phyloP scores from a whole-genome alignment of 768 basidiomycete species.

The Pleurotus ostreatus region DNA sequence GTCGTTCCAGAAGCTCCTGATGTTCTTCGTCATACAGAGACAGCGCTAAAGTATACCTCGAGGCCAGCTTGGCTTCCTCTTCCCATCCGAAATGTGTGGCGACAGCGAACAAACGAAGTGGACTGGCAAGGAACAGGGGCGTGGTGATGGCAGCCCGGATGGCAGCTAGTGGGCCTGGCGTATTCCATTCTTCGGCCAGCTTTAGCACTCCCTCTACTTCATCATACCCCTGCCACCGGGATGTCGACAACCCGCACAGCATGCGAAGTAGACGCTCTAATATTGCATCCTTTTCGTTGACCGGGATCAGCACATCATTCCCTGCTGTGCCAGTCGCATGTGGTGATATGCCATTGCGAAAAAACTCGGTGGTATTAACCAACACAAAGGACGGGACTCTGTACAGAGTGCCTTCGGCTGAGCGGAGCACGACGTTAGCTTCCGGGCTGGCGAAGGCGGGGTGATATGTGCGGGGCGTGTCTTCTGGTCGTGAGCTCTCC shows the following conservation, averaged over 20 bases:
- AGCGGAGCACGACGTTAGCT: constrained; percentile 33
- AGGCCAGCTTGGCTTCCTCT: constrained; percentile 38
- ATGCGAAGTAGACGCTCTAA: constrained; percentile 36
- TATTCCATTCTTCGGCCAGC: constrained; percentile 43
- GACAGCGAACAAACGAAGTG: constrained; percentile 45
- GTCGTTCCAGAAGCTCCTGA: constrained; percentile 25
- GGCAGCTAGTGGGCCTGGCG: constrained; percentile 38
- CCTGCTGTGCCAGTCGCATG: constrained; percentile 6
- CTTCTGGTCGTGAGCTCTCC: constrained; percentile 7
- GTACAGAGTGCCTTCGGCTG: constrained; percentile 47
- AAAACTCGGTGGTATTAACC: constrained; percentile 31
- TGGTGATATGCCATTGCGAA: constrained; percentile 24
- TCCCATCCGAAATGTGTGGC: constrained; percentile 41
- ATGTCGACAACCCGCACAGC: constrained; percentile 36
- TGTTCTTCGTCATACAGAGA: constrained; percentile 32
- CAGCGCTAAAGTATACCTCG: constrained; percentile 34
- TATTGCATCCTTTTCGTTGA: constrained; percentile 31
- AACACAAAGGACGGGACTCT: constrained; percentile 29
- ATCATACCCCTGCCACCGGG: constrained; percentile 35
- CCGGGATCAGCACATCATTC: constrained; percentile 13
- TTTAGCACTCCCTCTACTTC: constrained; percentile 32
- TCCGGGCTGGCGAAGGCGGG: constrained; percentile 28
- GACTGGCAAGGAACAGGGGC: constrained; percentile 36
- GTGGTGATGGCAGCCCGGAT: constrained; percentile 38
- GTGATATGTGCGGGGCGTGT: constrained; percentile 19